These are phyloP conservation scores for Cucumis sativus DNA, from an alignment of 306 rosid genomes.

Conservation along the genomic window DNA sequence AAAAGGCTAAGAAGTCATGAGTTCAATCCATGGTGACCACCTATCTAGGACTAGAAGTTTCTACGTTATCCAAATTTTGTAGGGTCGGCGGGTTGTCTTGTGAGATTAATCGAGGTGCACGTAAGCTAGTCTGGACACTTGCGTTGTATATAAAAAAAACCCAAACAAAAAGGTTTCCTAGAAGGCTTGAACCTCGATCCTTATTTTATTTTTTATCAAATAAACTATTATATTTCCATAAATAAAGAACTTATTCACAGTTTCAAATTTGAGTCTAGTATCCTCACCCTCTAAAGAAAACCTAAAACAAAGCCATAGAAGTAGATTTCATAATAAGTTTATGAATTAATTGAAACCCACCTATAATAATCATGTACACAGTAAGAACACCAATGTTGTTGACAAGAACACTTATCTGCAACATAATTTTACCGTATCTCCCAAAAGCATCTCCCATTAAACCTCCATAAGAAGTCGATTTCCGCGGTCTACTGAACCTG, in stretches of 20 bases:
- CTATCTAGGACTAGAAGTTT: no score
- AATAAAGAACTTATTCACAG: background rate
- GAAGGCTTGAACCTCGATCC: background rate
- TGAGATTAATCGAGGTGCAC: no score
- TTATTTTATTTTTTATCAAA: background rate
- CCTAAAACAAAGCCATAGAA: background rate
- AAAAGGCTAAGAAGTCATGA: no score
- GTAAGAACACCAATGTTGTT: constrained; percentile 28
- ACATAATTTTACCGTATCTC: constrained; percentile 12
- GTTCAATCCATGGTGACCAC: no score
- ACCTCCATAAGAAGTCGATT: constrained; percentile 18
- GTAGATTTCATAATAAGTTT: background rate
- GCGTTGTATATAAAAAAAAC: no score
- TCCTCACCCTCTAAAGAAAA: background rate
- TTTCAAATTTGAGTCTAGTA: background rate
- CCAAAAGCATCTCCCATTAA: constrained; percentile 31
- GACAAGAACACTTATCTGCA: constrained; percentile 22
- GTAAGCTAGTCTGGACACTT: no score
- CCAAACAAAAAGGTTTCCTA: background rate
- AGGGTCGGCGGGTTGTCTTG: no score
- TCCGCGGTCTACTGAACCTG: constrained; percentile 23
- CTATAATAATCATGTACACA: constrained; percentile 34
- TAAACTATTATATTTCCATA: background rate
- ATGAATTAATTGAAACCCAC: constrained; percentile 5
- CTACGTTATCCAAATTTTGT: no score